Evolutionary conservation across 1,284 basidiomycete species (phyloP).

Genomic region (Sphaerobolus stellatus): DNA sequence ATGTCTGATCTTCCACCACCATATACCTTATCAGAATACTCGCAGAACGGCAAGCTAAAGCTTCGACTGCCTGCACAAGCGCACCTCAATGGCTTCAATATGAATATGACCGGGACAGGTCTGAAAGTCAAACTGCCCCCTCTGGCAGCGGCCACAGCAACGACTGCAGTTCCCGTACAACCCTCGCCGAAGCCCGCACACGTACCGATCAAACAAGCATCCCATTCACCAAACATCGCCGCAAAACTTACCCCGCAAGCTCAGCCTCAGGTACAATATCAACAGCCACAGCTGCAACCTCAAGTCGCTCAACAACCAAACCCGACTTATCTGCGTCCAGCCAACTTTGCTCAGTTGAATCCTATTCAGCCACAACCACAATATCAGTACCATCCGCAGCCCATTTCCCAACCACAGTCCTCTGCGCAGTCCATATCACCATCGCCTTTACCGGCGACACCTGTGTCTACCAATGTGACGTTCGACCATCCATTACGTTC

Average conservation of each 20-base stretch:
- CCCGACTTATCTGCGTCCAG: constrained; percentile 8
- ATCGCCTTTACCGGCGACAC: constrained; percentile 9
- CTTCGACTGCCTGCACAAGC: constrained; percentile 9
- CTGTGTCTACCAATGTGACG: constrained; percentile 3
- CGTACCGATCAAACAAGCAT: neutral
- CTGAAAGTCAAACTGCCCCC: constrained; percentile 13
- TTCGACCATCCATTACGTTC: constrained; percentile 37
- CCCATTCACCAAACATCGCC: constrained; percentile 6
- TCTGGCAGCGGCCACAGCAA: neutral
- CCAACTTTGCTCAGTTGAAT: constrained; percentile 6
- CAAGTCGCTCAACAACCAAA: constrained; percentile 1
- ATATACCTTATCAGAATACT: constrained; percentile 58
- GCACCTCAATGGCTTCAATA: neutral
- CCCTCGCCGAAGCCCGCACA: neutral
- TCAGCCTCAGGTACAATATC: neutral
- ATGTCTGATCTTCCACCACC: constrained; percentile 74
- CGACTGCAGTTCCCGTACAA: neutral
- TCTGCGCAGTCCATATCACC: constrained; percentile 10
- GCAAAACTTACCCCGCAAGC: no score
- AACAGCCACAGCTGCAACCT: neutral
- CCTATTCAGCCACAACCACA: constrained; percentile 12
- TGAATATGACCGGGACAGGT: neutral
- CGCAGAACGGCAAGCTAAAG: constrained; percentile 12
- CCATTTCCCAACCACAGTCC: constrained; percentile 9
- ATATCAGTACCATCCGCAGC: constrained; percentile 10